Evolutionary conservation across 768 basidiomycete genomes (phyloP).

Genomic region (Leucosporidium creatinivorum): DNA sequence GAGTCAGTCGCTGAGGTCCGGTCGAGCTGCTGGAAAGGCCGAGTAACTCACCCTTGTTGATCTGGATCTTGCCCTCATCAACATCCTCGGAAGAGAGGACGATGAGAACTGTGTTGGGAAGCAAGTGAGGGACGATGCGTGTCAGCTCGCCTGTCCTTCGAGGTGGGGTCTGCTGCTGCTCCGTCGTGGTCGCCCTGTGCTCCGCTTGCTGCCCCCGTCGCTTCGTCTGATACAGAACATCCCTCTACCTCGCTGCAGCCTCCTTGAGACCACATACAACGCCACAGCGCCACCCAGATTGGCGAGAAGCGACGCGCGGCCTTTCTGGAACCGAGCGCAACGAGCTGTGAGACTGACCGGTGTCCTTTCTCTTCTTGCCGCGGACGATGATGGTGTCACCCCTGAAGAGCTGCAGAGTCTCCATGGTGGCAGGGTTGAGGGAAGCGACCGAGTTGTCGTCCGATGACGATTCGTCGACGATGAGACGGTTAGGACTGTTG

Average conservation of each 20-base stretch:
- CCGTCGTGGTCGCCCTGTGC: too few relatives aligned
- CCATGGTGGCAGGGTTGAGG: conserved; percentile 94
- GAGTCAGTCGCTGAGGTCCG: neutral
- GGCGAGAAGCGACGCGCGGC: neutral
- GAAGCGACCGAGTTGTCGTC: conserved; percentile 99
- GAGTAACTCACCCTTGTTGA: conserved; percentile 67
- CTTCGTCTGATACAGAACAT: too few relatives aligned
- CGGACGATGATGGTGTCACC: conserved; percentile 74
- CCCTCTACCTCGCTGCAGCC: too few relatives aligned
- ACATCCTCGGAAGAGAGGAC: conserved; percentile 92
- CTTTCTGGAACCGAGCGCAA: neutral
- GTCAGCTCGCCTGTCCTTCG: neutral
- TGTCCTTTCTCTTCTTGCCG: conserved; percentile 95
- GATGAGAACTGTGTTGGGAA: conserved; percentile 61
- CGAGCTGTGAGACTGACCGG: conserved; percentile 42
- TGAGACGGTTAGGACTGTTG: conserved; percentile 84
- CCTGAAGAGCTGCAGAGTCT: conserved; percentile 81
- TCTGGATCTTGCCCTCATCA: conserved; percentile 93
- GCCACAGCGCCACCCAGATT: too few relatives aligned
- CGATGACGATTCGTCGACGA: conserved; percentile 85
- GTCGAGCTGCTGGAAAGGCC: neutral
- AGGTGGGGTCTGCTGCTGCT: neutral
- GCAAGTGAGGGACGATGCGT: neutral
- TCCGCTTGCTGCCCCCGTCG: too few relatives aligned
- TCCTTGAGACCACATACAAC: too few relatives aligned